Evolutionary conservation across 116 monocot species (phyloP).

Genomic region (Papilionanthe hybrid): DNA sequence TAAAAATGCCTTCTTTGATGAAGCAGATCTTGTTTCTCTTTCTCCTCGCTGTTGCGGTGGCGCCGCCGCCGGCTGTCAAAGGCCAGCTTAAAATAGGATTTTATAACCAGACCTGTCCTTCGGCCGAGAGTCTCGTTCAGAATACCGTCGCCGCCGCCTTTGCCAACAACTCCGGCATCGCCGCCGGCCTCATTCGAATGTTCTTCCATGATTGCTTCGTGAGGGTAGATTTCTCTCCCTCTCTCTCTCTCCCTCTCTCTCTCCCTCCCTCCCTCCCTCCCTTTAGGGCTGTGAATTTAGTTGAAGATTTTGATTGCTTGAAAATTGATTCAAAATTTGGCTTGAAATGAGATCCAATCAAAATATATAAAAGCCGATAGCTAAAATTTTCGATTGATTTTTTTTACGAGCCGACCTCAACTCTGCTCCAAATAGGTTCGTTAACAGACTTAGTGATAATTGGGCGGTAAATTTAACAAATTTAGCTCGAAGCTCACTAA

Average conservation of each 20-base stretch:
- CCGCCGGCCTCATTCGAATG: conserved; percentile 40
- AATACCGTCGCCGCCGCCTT: conserved; percentile 27
- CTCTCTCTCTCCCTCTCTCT: too few species aligned
- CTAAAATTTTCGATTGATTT: too few species aligned
- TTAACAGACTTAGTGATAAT: too few species aligned
- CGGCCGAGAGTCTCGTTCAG: conserved; percentile 33
- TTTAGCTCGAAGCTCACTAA: too few species aligned
- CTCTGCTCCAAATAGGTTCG: too few species aligned
- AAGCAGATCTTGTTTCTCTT: conserved; percentile 11
- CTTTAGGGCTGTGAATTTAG: too few species aligned
- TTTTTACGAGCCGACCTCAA: too few species aligned
- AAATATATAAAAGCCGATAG: too few species aligned
- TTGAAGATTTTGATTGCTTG: too few species aligned
- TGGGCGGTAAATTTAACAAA: too few species aligned
- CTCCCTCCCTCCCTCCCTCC: not conserved
- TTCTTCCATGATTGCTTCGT: conserved; percentile 61
- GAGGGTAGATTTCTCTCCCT: conserved; percentile 19
- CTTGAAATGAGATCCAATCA: too few species aligned
- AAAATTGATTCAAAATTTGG: too few species aligned
- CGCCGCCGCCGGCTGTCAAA: not conserved
- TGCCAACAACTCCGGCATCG: conserved; percentile 24
- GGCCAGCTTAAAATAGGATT: conserved; percentile 34
- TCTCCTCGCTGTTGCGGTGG: not conserved
- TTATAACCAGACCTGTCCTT: conserved; percentile 33
- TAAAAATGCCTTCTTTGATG: not conserved